These are phyloP conservation scores for Cytospora chrysosperma DNA, from an alignment of 2,329 filamentous ascomycete genomes.

Conservation along the genomic window DNA sequence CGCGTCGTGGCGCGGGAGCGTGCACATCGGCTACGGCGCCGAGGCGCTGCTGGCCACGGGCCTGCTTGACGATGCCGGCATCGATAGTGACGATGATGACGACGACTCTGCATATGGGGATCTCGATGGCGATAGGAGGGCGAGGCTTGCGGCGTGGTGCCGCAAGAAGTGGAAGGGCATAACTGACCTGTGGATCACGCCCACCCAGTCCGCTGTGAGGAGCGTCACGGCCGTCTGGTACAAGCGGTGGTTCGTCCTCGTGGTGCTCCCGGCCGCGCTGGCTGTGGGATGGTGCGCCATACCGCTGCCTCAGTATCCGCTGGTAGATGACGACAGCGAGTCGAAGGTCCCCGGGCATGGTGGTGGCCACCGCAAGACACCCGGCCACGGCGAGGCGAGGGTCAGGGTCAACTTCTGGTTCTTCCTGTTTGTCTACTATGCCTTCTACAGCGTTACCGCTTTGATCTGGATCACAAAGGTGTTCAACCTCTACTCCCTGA, in stretches of 20 bases:
- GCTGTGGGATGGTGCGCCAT: conserved; percentile 64
- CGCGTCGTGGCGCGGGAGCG: conserved; percentile 46
- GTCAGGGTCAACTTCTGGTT: conserved; percentile 71
- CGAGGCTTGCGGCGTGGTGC: conserved; percentile 35
- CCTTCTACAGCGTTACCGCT: conserved; percentile 66
- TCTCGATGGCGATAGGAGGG: conserved; percentile 16
- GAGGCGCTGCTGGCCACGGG: conserved; percentile 46
- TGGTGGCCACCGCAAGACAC: conserved; percentile 41
- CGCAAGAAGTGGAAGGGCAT: conserved; percentile 37
- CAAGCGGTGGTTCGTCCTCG: conserved; percentile 59
- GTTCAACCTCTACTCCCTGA: conserved; percentile 69
- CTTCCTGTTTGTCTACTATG: conserved; percentile 69
- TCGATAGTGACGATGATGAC: conserved; percentile 35
- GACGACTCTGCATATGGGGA: conserved; percentile 24
- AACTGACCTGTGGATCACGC: conserved; percentile 60
- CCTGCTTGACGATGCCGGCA: conserved; percentile 35
- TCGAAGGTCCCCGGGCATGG: conserved; percentile 14
- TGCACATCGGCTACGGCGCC: conserved; percentile 56
- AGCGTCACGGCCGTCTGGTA: conserved; percentile 62
- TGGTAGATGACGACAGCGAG: conserved; percentile 38
- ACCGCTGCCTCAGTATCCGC: conserved; percentile 62
- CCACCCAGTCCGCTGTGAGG: conserved; percentile 57
- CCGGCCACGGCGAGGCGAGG: conserved; percentile 62
- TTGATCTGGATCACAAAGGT: conserved; percentile 71
- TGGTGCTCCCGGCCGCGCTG: conserved; percentile 59